Base-by-base conservation (phyloP, 176 grass and related monocot species). In the Carex myosuroides region DNA sequence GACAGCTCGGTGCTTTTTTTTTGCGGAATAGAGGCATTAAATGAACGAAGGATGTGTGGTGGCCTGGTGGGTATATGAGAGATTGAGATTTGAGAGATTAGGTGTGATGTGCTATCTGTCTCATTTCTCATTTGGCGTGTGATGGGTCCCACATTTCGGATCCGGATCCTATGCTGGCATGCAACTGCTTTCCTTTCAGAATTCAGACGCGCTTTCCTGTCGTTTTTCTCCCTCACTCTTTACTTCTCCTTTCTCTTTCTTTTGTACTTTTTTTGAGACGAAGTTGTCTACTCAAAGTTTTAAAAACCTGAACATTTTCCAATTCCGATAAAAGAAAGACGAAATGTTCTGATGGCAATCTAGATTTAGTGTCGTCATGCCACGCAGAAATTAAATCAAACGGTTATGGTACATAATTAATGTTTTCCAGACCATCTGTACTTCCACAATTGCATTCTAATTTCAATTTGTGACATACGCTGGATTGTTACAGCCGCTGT, bases 191-290 rank as follows among this genome's bases (percentile, higher is more conserved):
- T 32, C 22, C 52, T 78, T 78, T 78, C 52, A 13, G 13, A 78
- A 16, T 16, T 78, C 73, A 78, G 52, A 78, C 73, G 73, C 73
- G 73, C 52, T 78, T 78, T 78, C 73, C 13, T 78, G 73, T 78
- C 73, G 73, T 57, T 78, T 57, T 30, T 35, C 20, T 35, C 20
- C 6, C 8, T 42, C 30, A 9, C 13, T 5, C 17, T 44, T 70
- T 4, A 37, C 13, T 68, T 16, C 65, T 37, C n/a, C n/a, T 44
- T 70, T 33, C 6, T 71, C 44, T 44, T 71, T 33, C 14, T 71
- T 71, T 20, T 44, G 68, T 4, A 20, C 68, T 20, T n/a, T 30
- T 32, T 70, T 42, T 68, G 17, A 71, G 37, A 71, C 35, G 20
- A 62, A 39, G 14, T n/a, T 10, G 37, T 71, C 68, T 70, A 8